A percentile compares a stretch with the other conserved stretches of the same genome.
These are phyloP conservation scores for Podila minutissima DNA, from an alignment of 192 early-diverging fungal species.

Conservation along the genomic window DNA sequence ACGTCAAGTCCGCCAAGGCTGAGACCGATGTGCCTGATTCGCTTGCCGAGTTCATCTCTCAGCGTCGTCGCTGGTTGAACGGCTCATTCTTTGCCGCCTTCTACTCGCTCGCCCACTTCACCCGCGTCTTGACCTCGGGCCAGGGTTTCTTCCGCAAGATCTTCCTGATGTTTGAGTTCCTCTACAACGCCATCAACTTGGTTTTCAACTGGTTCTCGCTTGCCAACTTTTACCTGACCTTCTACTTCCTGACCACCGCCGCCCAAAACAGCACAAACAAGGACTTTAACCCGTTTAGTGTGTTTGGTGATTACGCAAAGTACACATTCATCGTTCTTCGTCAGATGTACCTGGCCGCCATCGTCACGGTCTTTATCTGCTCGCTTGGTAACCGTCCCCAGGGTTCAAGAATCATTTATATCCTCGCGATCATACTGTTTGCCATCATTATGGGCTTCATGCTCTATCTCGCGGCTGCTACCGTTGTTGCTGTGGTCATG, in stretches of 20 bases:
- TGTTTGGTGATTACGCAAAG: slow-evolving; percentile 65
- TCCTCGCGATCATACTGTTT: slow-evolving; percentile 76
- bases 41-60: slow-evolving; percentile 89
- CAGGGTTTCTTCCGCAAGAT: slow-evolving; percentile 80
- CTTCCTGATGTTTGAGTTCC: slow-evolving; percentile 77
- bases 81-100: slow-evolving; percentile 93
- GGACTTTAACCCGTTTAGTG: slow-evolving; percentile 53
- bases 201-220: slow-evolving; percentile 92
- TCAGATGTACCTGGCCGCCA: slow-evolving; percentile 78
- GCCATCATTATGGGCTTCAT: slow-evolving; percentile 83
- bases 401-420: slow-evolving; percentile 79
- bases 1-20: slow-evolving; percentile 89
- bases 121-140: slow-evolving; percentile 74
- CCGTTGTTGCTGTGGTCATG: slow-evolving; percentile 60
- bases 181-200: slow-evolving; percentile 85
- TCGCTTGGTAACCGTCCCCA: slow-evolving; percentile 93
- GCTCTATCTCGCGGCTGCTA: slow-evolving; percentile 75
- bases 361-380: slow-evolving; percentile 83
- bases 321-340: slow-evolving; percentile 73
- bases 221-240: slow-evolving; percentile 86
- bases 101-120: slow-evolving; percentile 82
- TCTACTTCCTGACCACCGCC: slow-evolving; percentile 72
- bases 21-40: slow-evolving; percentile 92
- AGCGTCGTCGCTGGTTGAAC: slow-evolving; percentile 94
- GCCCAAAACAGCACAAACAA: slow-evolving; percentile 4